Evolutionary conservation across 768 basidiomycete genomes (phyloP).

Genomic region (Agaricus blazei): DNA sequence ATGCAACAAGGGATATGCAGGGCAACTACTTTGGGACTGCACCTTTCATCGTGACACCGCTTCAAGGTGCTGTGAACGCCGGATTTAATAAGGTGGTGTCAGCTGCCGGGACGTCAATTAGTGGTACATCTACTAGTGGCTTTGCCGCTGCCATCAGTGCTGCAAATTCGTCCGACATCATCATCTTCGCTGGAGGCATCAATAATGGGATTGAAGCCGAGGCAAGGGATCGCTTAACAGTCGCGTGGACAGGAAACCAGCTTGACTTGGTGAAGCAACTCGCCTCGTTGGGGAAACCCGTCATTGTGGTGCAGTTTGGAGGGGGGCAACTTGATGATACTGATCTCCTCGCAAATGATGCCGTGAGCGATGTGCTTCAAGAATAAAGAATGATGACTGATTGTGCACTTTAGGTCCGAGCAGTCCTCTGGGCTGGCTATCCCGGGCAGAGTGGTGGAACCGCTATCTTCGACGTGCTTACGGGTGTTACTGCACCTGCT

Average conservation of each 20-base stretch:
- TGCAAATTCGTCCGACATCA: slow-evolving; percentile 41
- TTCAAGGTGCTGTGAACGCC: slow-evolving; percentile 41
- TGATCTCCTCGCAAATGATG: slow-evolving; percentile 36
- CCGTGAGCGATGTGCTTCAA: slow-evolving; percentile 22
- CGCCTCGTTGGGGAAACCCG: slow-evolving; percentile 41
- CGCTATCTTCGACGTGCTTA: slow-evolving; percentile 47
- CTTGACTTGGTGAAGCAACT: slow-evolving; percentile 43
- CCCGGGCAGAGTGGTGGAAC: slow-evolving; percentile 52
- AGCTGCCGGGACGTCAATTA: slow-evolving; percentile 36
- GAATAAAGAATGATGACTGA: background rate
- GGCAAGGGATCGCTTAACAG: slow-evolving; percentile 37
- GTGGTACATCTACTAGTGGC: slow-evolving; percentile 32
- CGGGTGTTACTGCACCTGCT: slow-evolving; percentile 46
- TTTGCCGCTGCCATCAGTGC: slow-evolving; percentile 49
- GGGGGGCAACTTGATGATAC: slow-evolving; percentile 52
- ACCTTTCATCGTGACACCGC: slow-evolving; percentile 50
- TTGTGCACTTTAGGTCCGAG: slow-evolving; percentile 36
- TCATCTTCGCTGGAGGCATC: slow-evolving; percentile 52
- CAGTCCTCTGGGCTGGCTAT: slow-evolving; percentile 54
- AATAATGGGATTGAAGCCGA: slow-evolving; percentile 46
- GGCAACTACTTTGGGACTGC: slow-evolving; percentile 53
- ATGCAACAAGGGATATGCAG: slow-evolving; percentile 52
- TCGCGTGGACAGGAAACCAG: slow-evolving; percentile 55
- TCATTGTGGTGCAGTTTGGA: slow-evolving; percentile 51
- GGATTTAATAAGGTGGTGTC: slow-evolving; percentile 40